Percentiles rank a stretch among this genome's conserved stretches.
These are phyloP conservation scores for Backusella tuberculispora DNA, from an alignment of 192 early-diverging fungal species.

Conservation along the genomic window DNA sequence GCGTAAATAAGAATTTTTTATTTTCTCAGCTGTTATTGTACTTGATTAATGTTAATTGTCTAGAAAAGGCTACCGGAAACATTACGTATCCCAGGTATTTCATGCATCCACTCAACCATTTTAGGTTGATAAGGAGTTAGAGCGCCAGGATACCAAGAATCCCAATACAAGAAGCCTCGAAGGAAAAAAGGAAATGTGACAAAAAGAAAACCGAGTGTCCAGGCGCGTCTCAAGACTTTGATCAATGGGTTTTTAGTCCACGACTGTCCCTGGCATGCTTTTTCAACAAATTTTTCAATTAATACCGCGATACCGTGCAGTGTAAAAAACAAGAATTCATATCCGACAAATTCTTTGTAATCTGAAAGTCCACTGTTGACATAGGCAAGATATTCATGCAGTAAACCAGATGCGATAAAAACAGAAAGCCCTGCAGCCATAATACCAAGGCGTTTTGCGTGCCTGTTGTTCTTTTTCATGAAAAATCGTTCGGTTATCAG, in stretches of 20 bases:
- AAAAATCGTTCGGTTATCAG: constrained; percentile 10
- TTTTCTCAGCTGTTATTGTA: constrained; percentile 12
- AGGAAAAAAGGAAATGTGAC: constrained; percentile 6
- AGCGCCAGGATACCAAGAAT: constrained; percentile 5
- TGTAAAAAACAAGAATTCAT: constrained; percentile 9
- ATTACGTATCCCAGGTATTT: constrained; percentile 7
- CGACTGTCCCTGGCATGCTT: constrained; percentile 10
- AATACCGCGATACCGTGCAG: constrained; percentile 6
- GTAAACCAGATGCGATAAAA: neutral
- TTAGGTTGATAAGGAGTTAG: constrained; percentile 2
- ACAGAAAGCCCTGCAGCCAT: constrained; percentile 13
- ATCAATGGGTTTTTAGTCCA: constrained; percentile 7
- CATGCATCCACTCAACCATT: constrained; percentile 13
- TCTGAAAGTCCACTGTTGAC: neutral
- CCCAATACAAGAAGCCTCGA: constrained; percentile 5
- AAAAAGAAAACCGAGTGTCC: constrained; percentile 6
- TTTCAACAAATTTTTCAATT: neutral
- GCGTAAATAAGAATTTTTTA: constrained; percentile 4
- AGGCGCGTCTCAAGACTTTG: neutral
- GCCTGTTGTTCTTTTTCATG: constrained; percentile 1
- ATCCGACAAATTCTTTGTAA: constrained; percentile 4
- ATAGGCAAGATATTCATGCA: constrained; percentile 16
- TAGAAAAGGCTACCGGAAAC: constrained; percentile 13
- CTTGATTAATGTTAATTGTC: constrained; percentile 11
- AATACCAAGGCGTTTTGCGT: neutral